Percentiles rank a stretch among this genome's conserved stretches.
Evolutionary conservation across 345 rosid species (phyloP).

Genomic region (Eucalyptus curtisii): DNA sequence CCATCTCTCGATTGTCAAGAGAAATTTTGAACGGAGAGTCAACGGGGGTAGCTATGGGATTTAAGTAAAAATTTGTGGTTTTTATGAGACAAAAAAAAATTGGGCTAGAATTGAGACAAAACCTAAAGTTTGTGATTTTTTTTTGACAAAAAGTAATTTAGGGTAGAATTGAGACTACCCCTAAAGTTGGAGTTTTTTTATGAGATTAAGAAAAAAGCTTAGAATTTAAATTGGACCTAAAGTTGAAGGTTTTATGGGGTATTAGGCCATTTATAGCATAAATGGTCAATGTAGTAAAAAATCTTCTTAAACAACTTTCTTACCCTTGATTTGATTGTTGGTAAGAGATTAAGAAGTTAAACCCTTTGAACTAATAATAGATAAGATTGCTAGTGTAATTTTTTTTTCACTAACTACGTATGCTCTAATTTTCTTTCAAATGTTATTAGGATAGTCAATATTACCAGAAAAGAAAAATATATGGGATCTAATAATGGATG

Average conservation of each 20-base stretch:
- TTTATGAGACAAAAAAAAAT: too few relatives aligned
- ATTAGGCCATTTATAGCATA: not conserved
- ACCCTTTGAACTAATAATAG: not conserved
- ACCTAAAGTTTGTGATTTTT: too few relatives aligned
- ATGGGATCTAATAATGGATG: not conserved
- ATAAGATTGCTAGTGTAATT: not conserved
- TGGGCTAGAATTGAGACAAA: too few relatives aligned
- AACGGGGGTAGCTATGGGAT: rapidly evolving
- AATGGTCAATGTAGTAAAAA: not conserved
- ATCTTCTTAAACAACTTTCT: not conserved
- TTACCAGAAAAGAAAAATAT: not conserved
- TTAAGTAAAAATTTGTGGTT: too few relatives aligned
- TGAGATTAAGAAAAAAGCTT: too few relatives aligned
- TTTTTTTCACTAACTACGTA: not conserved
- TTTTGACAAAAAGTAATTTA: too few relatives aligned
- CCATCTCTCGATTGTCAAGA: too few relatives aligned
- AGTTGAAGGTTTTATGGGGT: too few relatives aligned
- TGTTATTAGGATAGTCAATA: not conserved
- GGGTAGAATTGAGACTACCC: too few relatives aligned
- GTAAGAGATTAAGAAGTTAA: not conserved
- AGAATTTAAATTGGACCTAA: too few relatives aligned
- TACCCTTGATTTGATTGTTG: not conserved
- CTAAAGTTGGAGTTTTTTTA: too few relatives aligned
- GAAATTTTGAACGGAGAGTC: too few relatives aligned
- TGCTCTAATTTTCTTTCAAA: not conserved